Evolutionary conservation across 805 yeast species (phyloP).

Genomic region (Candida andamanensis): DNA sequence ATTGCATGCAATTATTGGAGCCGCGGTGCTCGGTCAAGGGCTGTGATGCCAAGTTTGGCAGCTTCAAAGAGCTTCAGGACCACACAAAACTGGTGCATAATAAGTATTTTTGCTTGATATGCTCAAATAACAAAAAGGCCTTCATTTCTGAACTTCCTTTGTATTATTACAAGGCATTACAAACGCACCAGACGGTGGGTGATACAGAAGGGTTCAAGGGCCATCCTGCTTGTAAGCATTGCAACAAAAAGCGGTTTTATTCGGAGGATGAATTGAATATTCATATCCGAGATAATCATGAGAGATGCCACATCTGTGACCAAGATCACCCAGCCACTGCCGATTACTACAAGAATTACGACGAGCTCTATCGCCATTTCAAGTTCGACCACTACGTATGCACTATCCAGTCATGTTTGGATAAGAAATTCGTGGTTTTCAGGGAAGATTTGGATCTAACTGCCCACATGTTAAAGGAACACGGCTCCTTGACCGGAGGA

Average conservation of each 20-base stretch:
- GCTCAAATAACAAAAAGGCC: slow-evolving; percentile 71
- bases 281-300: slow-evolving; percentile 82
- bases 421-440: slow-evolving; percentile 88
- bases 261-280: slow-evolving; percentile 80
- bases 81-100: slow-evolving; percentile 67
- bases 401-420: slow-evolving; percentile 70
- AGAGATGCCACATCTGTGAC: slow-evolving; percentile 87
- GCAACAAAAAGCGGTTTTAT: slow-evolving; percentile 70
- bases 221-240: slow-evolving; percentile 84
- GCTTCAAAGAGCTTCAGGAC: slow-evolving; percentile 53
- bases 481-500: slow-evolving; percentile 52
- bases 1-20: slow-evolving; percentile 48
- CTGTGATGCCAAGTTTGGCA: slow-evolving; percentile 37
- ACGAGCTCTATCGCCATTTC: slow-evolving; percentile 72
- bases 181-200: slow-evolving; percentile 67
- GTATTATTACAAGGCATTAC: slow-evolving; percentile 57
- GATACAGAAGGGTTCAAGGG: slow-evolving; percentile 78
- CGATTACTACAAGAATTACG: slow-evolving; percentile 70
- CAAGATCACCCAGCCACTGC: slow-evolving; percentile 54
- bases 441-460: slow-evolving; percentile 78
- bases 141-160: slow-evolving; percentile 68
- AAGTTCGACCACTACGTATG: slow-evolving; percentile 70
- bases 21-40: slow-evolving; percentile 48
- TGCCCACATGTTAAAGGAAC: slow-evolving; percentile 84
- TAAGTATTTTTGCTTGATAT: slow-evolving; percentile 64